phyloP scores from a whole-genome alignment of 2,329 filamentous ascomycete species.

The Corynespora cassiicola region DNA sequence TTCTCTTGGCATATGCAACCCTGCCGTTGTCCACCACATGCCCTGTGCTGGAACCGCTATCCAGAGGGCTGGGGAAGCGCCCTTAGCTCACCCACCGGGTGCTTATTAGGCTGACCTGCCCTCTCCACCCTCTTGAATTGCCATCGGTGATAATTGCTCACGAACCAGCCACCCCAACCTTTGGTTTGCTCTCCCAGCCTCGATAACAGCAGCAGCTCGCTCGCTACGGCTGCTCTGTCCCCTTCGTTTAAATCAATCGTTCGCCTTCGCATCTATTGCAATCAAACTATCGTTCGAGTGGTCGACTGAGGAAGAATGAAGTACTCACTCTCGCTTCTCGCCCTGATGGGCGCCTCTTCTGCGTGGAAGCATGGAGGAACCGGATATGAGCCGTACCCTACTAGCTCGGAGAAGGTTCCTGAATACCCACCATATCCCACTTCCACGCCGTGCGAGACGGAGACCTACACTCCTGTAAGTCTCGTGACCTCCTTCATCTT shows the following conservation, averaged over 20 bases:
- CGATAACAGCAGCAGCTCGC: slow-evolving; percentile 40
- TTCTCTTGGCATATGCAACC: slow-evolving; percentile 38
- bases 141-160: slow-evolving; percentile 19
- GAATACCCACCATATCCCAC: too few relatives aligned
- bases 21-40: slow-evolving; percentile 26
- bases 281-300: slow-evolving; percentile 6
- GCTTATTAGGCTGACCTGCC: slow-evolving; percentile 33
- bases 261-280: slow-evolving; percentile 19
- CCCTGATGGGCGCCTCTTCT: slow-evolving; percentile 37
- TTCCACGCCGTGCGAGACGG: too few relatives aligned
- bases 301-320: slow-evolving; percentile 35
- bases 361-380: slow-evolving; percentile 20
- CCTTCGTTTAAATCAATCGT: slow-evolving; percentile 32
- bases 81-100: slow-evolving; percentile 17
- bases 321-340: slow-evolving; percentile 32
- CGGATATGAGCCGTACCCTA: too few relatives aligned
- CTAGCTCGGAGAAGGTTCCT: too few relatives aligned
- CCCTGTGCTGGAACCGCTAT: slow-evolving; percentile 15
- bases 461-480: too few relatives aligned
- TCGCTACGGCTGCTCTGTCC: slow-evolving; percentile 46
- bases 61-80: slow-evolving; percentile 28
- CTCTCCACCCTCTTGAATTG: slow-evolving; percentile 16
- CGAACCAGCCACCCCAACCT: slow-evolving; percentile 17
- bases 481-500: too few relatives aligned
- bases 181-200: slow-evolving; percentile 20